Conservation (phyloP, 108 stramenopile genomes). For the Cylindrotheca fusiformis region DNA sequence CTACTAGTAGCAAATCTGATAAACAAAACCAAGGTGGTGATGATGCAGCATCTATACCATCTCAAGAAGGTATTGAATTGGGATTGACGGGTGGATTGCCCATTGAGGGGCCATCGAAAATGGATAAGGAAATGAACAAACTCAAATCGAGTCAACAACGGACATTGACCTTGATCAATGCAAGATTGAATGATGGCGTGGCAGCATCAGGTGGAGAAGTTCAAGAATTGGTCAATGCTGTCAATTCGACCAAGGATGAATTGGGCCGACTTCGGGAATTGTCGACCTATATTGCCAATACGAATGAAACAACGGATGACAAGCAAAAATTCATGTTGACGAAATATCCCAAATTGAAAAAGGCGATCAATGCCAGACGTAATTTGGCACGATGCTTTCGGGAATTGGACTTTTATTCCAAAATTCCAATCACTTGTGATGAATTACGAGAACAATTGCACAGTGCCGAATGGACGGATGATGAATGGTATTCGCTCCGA, state of each 20-base stretch:
- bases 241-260: constrained; percentile 77
- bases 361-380: constrained; percentile 78
- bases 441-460: constrained; percentile 83
- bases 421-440: constrained; percentile 84
- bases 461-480: constrained; percentile 75
- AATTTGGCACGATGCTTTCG: constrained; percentile 81
- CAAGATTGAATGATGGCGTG: constrained; percentile 85
- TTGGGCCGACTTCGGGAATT: constrained; percentile 78
- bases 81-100: constrained; percentile 59
- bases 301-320: constrained; percentile 3
- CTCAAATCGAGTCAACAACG: constrained; percentile 59
- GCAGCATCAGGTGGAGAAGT: constrained; percentile 83
- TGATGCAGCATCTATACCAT: constrained; percentile 12
- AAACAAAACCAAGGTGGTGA: neutral
- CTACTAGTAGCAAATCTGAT: constrained; percentile 1
- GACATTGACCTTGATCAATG: constrained; percentile 76
- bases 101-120: constrained; percentile 68
- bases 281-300: constrained; percentile 77
- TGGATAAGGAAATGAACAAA: constrained; percentile 87
- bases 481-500: constrained; percentile 82
- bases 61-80: constrained; percentile 69
- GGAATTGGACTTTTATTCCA: constrained; percentile 82
- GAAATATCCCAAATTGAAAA: constrained; percentile 73
- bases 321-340: constrained; percentile 59
- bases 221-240: constrained; percentile 86